Evolutionary conservation across 2,329 filamentous ascomycete genomes (phyloP).

Genomic region (Dryadomyces sulphureus): DNA sequence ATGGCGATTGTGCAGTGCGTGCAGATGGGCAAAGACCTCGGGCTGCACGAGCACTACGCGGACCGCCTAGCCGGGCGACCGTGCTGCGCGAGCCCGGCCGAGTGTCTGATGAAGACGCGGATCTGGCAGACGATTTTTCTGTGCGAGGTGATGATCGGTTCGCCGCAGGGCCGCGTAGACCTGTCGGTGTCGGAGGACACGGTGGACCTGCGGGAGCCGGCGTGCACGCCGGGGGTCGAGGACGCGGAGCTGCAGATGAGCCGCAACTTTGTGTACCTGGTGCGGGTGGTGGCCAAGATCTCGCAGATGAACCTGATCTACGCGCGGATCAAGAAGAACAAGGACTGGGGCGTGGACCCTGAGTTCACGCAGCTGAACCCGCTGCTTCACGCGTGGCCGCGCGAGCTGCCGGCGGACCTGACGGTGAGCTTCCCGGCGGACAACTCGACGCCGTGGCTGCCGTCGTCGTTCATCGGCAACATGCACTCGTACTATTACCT

Average conservation of each 20-base stretch:
- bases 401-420: slow-evolving; percentile 64
- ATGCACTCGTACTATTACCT: slow-evolving; percentile 82
- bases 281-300: slow-evolving; percentile 63
- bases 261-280: slow-evolving; percentile 70
- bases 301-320: slow-evolving; percentile 64
- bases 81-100: slow-evolving; percentile 54
- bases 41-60: slow-evolving; percentile 73
- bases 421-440: slow-evolving; percentile 64
- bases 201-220: slow-evolving; percentile 57
- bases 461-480: slow-evolving; percentile 78
- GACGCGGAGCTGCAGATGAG: slow-evolving; percentile 64
- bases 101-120: slow-evolving; percentile 72
- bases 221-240: slow-evolving; percentile 51
- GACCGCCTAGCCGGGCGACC: slow-evolving; percentile 57
- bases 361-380: slow-evolving; percentile 69
- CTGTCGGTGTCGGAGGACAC: slow-evolving; percentile 60
- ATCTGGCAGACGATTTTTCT: slow-evolving; percentile 83
- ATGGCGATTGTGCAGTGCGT: slow-evolving; percentile 87
- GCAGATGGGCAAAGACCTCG: slow-evolving; percentile 84
- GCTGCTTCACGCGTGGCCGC: slow-evolving; percentile 59
- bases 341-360: slow-evolving; percentile 75
- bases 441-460: slow-evolving; percentile 68
- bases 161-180: slow-evolving; percentile 77
- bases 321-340: slow-evolving; percentile 49
- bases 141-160: slow-evolving; percentile 84